These are phyloP conservation scores for Solanum peruvianum DNA, from an alignment of 257 asterid genomes.

Conservation along the genomic window DNA sequence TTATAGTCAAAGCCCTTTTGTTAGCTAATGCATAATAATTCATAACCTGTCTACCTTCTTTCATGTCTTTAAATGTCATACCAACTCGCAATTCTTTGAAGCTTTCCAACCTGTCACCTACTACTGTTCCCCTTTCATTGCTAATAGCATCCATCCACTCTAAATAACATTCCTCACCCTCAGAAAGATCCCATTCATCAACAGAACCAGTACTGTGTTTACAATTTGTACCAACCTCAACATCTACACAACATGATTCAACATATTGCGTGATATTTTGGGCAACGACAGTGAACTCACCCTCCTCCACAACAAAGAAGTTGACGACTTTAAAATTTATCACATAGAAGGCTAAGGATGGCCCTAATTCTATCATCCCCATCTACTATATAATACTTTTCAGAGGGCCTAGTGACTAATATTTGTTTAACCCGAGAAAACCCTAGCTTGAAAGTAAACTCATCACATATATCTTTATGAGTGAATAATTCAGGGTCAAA, in stretches of 20 bases:
- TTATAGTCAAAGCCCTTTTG: neutral
- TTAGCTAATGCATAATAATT: neutral
- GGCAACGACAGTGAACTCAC: neutral
- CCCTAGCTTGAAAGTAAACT: neutral
- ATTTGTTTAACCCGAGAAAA: neutral
- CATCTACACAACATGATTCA: neutral
- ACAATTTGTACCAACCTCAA: neutral
- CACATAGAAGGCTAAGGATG: neutral
- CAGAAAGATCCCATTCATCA: neutral
- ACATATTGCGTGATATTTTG: neutral
- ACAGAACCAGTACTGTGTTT: neutral
- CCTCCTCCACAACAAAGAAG: neutral
- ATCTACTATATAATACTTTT: neutral
- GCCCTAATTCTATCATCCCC: neutral
- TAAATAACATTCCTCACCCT: too few relatives aligned
- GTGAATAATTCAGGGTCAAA: neutral
- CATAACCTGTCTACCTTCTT: neutral
- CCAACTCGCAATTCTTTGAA: neutral
- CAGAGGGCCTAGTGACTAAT: neutral
- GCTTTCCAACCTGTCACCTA: neutral
- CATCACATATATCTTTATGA: neutral
- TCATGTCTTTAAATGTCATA: neutral
- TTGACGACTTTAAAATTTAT: neutral
- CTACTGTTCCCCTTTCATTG: neutral
- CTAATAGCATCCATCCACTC: too few relatives aligned